phyloP scores from a whole-genome alignment of 163 green algal species.

The Smithsoniella earleae region DNA sequence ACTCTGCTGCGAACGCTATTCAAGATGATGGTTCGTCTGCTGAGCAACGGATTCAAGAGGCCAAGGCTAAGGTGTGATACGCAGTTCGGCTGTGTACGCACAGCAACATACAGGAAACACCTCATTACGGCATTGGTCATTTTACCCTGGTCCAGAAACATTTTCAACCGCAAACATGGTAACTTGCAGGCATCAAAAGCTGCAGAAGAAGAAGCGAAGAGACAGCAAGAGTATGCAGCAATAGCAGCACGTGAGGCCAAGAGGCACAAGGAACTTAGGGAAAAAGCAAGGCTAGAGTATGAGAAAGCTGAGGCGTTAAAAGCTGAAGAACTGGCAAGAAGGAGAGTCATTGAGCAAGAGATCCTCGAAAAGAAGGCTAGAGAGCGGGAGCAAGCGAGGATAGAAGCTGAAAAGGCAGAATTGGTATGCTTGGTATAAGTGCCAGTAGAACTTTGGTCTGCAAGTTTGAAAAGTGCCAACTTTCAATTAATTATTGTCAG shows the following conservation, averaged over 20 bases:
- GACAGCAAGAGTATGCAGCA: constrained; percentile 1
- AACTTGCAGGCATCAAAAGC: neutral
- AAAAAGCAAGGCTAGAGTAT: constrained; percentile 7
- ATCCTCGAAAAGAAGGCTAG: neutral
- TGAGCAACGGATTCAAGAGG: neutral
- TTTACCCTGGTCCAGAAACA: neutral
- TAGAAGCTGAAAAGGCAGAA: too few relatives aligned
- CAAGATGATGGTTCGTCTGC: neutral
- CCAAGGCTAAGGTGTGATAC: neutral
- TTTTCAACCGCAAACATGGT: too few relatives aligned
- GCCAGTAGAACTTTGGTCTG: too few relatives aligned
- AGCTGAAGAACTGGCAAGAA: neutral
- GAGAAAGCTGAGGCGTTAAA: neutral
- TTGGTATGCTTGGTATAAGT: too few relatives aligned
- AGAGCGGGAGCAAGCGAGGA: too few relatives aligned
- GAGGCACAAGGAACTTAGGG: neutral
- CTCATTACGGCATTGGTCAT: neutral
- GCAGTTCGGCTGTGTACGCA: too few relatives aligned
- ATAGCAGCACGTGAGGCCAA: neutral
- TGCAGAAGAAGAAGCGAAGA: neutral
- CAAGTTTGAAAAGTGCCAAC: too few relatives aligned
- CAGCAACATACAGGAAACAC: too few relatives aligned
- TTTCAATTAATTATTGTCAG: too few relatives aligned
- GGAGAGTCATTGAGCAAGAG: neutral
- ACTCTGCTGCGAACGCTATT: neutral